Conservation (phyloP, 345 rosid species). For the Aquilaria sinensis region DNA sequence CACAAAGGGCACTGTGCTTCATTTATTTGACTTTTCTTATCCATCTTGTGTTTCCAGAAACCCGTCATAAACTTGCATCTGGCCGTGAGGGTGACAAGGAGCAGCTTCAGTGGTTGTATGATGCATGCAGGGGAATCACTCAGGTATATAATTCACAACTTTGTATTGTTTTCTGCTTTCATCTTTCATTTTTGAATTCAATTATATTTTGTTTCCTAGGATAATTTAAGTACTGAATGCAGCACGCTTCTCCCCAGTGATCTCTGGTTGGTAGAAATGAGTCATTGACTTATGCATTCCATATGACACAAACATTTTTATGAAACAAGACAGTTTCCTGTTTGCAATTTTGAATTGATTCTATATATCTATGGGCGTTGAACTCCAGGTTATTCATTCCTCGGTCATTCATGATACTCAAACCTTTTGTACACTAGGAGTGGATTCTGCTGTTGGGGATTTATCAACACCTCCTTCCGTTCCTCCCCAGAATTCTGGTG, state of each 20-base stretch:
- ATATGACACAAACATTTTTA: too few species aligned
- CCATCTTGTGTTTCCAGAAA: slow-evolving; percentile 20
- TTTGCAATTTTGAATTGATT: too few species aligned
- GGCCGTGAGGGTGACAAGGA: slow-evolving; percentile 33
- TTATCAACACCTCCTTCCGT: slow-evolving; percentile 1
- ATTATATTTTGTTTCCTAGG: too few species aligned
- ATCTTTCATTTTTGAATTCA: too few species aligned
- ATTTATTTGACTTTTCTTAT: not conserved
- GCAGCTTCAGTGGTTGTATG: slow-evolving; percentile 32
- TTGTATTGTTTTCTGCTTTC: too few species aligned
- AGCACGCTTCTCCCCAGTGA: too few species aligned
- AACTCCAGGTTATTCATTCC: slow-evolving; percentile 21
- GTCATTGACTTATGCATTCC: too few species aligned
- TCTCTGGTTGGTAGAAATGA: too few species aligned
- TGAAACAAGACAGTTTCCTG: too few species aligned
- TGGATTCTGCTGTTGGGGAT: slow-evolving; percentile 12
- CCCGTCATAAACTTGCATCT: slow-evolving; percentile 32
- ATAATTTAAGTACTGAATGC: too few species aligned
- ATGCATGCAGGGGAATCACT: slow-evolving; percentile 32
- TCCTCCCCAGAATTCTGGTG: slow-evolving; percentile 16
- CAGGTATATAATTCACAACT: slow-evolving; percentile 21
- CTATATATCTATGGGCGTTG: too few species aligned
- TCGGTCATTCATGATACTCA: slow-evolving; percentile 12
- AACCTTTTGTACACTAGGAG: slow-evolving; percentile 11
- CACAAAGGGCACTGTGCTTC: too few species aligned